These are phyloP conservation scores for Kwoniella mangroviensis DNA, from an alignment of 768 basidiomycete genomes.

Conservation along the genomic window DNA sequence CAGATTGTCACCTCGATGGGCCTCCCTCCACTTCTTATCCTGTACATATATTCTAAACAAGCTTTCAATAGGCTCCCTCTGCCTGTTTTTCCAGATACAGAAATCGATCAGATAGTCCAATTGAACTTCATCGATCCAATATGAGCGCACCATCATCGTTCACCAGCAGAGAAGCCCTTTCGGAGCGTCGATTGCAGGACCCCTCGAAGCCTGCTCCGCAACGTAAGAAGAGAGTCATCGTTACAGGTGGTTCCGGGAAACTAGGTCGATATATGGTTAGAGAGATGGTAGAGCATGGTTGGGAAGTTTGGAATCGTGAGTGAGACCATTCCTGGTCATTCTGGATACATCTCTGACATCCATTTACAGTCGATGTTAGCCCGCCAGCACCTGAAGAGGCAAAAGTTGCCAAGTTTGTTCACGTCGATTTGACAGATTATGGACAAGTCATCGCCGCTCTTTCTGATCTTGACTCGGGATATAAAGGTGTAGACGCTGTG, in stretches of 20 bases:
- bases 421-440: slow-evolving; percentile 51
- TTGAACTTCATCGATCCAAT: background rate
- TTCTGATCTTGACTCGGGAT: slow-evolving; percentile 41
- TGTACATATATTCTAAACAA: slow-evolving; percentile 2
- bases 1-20: slow-evolving; percentile 1
- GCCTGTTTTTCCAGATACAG: background rate
- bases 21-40: background rate
- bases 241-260: slow-evolving; percentile 47
- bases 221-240: slow-evolving; percentile 43
- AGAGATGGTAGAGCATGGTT: slow-evolving; percentile 52
- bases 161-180: slow-evolving; percentile 29
- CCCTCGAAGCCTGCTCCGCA: slow-evolving; percentile 20
- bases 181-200: slow-evolving; percentile 36
- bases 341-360: background rate
- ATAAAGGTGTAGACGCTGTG: slow-evolving; percentile 48
- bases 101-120: no score
- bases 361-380: slow-evolving; percentile 31
- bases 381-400: slow-evolving; percentile 41
- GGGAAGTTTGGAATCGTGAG: slow-evolving; percentile 48
- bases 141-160: slow-evolving; percentile 31
- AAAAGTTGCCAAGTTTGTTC: slow-evolving; percentile 35
- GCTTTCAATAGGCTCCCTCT: background rate
- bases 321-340: background rate
- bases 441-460: slow-evolving; percentile 50
- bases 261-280: slow-evolving; percentile 49